Conservation (phyloP, 2,329 filamentous ascomycete genomes). For the Calcarisporium arbuscula region DNA sequence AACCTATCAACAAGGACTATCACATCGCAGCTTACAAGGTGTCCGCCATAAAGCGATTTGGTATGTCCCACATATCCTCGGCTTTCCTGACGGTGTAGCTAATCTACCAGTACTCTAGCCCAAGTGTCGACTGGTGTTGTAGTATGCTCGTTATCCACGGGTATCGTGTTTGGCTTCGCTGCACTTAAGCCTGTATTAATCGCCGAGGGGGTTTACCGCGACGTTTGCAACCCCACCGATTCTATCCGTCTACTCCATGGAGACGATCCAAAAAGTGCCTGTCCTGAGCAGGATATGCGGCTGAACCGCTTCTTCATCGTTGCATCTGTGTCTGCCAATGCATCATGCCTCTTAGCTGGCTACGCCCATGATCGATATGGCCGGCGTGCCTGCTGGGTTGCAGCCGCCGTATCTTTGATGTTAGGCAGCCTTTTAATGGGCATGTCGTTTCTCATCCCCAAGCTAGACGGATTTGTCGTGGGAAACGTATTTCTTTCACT, state of each 20-base stretch:
- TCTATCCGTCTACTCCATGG: constrained; percentile 13
- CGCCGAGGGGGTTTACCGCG: constrained; percentile 62
- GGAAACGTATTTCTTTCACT: constrained; percentile 73
- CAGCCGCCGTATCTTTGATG: constrained; percentile 61
- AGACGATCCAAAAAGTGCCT: constrained; percentile 25
- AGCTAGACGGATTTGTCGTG: constrained; percentile 66
- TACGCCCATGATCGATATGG: constrained; percentile 79
- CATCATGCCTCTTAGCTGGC: constrained; percentile 78
- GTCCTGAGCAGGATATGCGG: constrained; percentile 39
- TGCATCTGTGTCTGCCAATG: constrained; percentile 81
- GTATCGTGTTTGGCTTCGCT: constrained; percentile 78
- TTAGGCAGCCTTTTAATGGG: constrained; percentile 68
- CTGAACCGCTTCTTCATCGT: constrained; percentile 92
- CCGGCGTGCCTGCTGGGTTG: constrained; percentile 66
- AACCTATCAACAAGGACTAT: too few species aligned
- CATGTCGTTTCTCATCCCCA: constrained; percentile 34
- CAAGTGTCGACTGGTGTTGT: constrained; percentile 22
- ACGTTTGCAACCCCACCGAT: constrained; percentile 41
- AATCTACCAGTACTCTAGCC: too few species aligned
- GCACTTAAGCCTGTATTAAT: constrained; percentile 78
- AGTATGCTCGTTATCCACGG: constrained; percentile 66
- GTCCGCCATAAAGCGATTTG: too few species aligned
- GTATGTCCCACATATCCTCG: too few species aligned
- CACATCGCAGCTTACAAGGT: too few species aligned
- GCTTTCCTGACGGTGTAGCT: too few species aligned